These are phyloP conservation scores for Hygrophila difformis DNA, from an alignment of 257 asterid genomes.

Conservation along the genomic window DNA sequence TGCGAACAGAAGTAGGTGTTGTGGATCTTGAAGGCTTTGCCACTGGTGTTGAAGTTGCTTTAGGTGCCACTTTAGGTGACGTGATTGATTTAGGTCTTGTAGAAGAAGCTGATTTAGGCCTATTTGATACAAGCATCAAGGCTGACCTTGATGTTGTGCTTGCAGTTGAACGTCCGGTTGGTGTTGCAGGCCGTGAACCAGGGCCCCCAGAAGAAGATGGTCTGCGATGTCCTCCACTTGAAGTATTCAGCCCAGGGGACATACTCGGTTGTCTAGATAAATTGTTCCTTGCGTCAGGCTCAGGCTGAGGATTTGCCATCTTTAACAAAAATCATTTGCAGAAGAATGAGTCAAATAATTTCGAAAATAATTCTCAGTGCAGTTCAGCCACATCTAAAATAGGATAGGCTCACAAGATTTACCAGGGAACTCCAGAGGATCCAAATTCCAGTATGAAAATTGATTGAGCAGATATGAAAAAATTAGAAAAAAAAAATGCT, in stretches of 20 bases:
- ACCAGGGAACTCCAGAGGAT: conserved; percentile 1
- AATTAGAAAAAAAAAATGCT: neutral
- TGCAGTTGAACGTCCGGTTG: conserved; percentile 72
- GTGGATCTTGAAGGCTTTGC: conserved; percentile 72
- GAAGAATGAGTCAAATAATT: conserved; percentile 5
- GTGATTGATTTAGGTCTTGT: conserved; percentile 37
- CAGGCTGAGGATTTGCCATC: conserved; percentile 80
- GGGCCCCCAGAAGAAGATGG: conserved; percentile 87
- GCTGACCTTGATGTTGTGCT: conserved; percentile 41
- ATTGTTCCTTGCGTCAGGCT: conserved; percentile 57
- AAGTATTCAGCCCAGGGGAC: conserved; percentile 57
- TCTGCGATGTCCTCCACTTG: conserved; percentile 62
- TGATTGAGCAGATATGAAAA: conserved; percentile 12
- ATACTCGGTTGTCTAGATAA: conserved; percentile 48
- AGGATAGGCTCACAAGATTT: conserved; percentile 3
- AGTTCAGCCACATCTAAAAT: neutral
- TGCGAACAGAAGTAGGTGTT: conserved; percentile 76
- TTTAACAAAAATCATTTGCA: conserved; percentile 28
- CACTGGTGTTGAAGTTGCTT: conserved; percentile 27
- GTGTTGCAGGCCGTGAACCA: conserved; percentile 83
- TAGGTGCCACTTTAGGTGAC: conserved; percentile 44
- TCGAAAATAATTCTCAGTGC: conserved; percentile 6
- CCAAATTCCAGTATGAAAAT: conserved; percentile 5
- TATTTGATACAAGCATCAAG: conserved; percentile 29
- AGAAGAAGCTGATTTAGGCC: conserved; percentile 17